Evolutionary conservation across 2,329 filamentous ascomycete genomes (phyloP).

Genomic region (Clarireedia hainanense): DNA sequence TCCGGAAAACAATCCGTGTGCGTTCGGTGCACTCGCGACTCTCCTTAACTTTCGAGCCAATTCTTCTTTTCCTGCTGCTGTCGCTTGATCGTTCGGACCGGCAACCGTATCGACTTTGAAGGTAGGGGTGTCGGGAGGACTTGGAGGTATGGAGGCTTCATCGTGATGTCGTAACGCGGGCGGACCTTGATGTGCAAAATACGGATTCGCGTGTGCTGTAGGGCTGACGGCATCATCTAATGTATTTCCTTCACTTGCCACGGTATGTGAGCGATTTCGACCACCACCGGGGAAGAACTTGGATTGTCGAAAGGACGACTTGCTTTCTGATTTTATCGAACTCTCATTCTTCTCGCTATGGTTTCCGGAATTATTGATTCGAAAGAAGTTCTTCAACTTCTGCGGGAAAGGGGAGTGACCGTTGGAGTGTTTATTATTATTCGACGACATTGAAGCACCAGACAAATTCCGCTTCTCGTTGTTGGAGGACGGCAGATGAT

Average conservation of each 20-base stretch:
- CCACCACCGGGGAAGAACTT: constrained; percentile 83
- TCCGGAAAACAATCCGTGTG: constrained; percentile 76
- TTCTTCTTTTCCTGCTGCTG: constrained; percentile 81
- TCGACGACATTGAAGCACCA: constrained; percentile 31
- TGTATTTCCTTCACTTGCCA: constrained; percentile 85
- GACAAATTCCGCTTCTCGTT: constrained; percentile 29
- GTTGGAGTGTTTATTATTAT: constrained; percentile 40
- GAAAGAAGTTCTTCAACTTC: constrained; percentile 64
- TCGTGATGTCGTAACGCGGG: constrained; percentile 92
- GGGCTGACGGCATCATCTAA: constrained; percentile 86
- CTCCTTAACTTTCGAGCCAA: constrained; percentile 84
- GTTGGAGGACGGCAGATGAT: constrained; percentile 17
- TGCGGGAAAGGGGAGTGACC: constrained; percentile 55
- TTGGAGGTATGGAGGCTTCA: constrained; percentile 84
- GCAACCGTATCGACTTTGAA: constrained; percentile 65
- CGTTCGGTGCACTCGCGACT: constrained; percentile 94
- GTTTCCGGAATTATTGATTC: constrained; percentile 47
- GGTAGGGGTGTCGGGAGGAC: constrained; percentile 81
- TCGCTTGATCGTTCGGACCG: constrained; percentile 55
- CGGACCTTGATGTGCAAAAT: constrained; percentile 93
- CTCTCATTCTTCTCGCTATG: constrained; percentile 33
- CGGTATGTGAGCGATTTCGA: constrained; percentile 81
- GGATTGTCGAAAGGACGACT: constrained; percentile 65
- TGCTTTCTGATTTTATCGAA: constrained; percentile 27
- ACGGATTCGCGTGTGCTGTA: constrained; percentile 90